phyloP scores from a whole-genome alignment of 2,329 filamentous ascomycete genomes.

The Ophiobolus disseminans region DNA sequence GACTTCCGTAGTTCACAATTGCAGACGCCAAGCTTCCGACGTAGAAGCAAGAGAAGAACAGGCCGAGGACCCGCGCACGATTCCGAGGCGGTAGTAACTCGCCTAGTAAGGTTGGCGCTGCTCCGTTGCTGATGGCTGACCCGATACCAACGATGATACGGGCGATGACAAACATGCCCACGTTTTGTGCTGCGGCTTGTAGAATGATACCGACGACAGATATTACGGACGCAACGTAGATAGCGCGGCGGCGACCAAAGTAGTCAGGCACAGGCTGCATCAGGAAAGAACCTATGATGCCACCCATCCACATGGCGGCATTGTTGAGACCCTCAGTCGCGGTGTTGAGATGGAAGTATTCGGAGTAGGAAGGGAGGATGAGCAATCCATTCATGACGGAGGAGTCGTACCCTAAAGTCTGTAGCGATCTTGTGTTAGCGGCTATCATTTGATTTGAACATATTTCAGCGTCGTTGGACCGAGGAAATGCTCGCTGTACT shows the following conservation, averaged over 20 bases:
- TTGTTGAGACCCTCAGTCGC: slow-evolving; percentile 64
- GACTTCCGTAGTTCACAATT: slow-evolving; percentile 5
- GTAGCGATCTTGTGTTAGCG: neutral
- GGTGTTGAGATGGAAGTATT: slow-evolving; percentile 63
- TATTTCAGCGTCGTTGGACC: too few species aligned
- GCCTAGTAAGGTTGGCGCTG: slow-evolving; percentile 3
- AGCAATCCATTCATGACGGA: slow-evolving; percentile 65
- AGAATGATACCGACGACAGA: slow-evolving; percentile 56
- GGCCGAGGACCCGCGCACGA: slow-evolving; percentile 21
- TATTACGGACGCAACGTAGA: slow-evolving; percentile 48
- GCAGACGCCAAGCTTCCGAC: slow-evolving; percentile 2
- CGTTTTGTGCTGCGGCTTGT: slow-evolving; percentile 59
- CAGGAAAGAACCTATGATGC: slow-evolving; percentile 54
- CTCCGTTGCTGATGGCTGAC: slow-evolving; percentile 63
- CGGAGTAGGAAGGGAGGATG: slow-evolving; percentile 63
- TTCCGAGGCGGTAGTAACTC: slow-evolving; percentile 1
- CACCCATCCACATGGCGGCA: slow-evolving; percentile 62
- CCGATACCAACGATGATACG: slow-evolving; percentile 61
- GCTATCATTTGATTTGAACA: too few species aligned
- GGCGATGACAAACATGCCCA: slow-evolving; percentile 59
- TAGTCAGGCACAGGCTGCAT: slow-evolving; percentile 45
- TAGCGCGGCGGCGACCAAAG: slow-evolving; percentile 49
- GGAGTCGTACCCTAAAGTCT: slow-evolving; percentile 43
- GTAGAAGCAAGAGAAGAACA: slow-evolving; percentile 9
- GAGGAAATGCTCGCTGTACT: neutral